Base-by-base conservation (phyloP, 139 green algal genomes). In the Chlorella sp. region DNA sequence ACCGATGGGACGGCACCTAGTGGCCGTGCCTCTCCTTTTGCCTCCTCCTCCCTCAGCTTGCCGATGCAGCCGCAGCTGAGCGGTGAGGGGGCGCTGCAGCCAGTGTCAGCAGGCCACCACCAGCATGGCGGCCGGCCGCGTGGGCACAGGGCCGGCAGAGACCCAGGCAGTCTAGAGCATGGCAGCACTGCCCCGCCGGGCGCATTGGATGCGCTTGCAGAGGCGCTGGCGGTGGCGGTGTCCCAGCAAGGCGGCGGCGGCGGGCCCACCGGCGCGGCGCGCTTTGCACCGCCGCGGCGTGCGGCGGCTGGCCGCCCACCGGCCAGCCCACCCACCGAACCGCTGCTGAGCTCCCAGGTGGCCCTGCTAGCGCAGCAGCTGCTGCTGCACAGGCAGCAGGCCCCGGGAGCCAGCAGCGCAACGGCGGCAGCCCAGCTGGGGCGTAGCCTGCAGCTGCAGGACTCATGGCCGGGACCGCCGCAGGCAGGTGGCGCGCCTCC, bases 361-460 rank as follows among this genome's bases (percentile, higher is more conserved):
- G 75, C 75, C 9, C 34, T 82, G 75, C 75, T 82, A 7, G 75
- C 75, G 12, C 75, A 82, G 75, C 75, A 82, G 75, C 75, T 82
- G 75, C 75, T 82, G 34, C 56, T 71, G 32, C 75, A 82, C 32
- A 60, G 70, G 36, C 74, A 67, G 74, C 74, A 80, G 74, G 47
- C 32, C 15, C 12, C 18, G 15, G 25, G 26, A 12, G 25, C 9
- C 55, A 28, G 74, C 34, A 34, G 18, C 32, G 23, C 18, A 13
- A 38, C 6, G 13, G 71, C 41, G 30, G 56, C 34, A 0, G 13
- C 56, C 21, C 75, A 51, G 51, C 55, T 51, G 55, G 55, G 74
- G 17, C 30, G 57, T 51, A 80, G 74, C 51, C 20, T 80, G n/a
- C 39, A 80, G 15, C 13, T 30, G 39, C 34, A n/a, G 51, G 51